A percentile compares a stretch with the other conserved stretches of the same genome.
These are phyloP conservation scores for Eutrema japonicum DNA, from an alignment of 345 rosid species.

Conservation along the genomic window DNA sequence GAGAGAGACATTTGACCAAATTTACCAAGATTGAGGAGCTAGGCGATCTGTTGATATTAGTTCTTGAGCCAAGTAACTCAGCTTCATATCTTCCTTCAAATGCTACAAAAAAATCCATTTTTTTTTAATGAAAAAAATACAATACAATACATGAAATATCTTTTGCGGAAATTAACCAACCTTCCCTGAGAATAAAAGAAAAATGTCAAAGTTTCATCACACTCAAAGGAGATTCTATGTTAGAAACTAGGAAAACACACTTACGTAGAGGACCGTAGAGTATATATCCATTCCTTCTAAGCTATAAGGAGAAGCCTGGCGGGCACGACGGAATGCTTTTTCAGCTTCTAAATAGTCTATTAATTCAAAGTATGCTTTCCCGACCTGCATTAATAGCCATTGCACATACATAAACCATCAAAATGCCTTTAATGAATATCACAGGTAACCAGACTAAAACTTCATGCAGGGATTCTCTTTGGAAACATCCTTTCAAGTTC, in stretches of 20 bases:
- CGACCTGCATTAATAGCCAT: constrained; percentile 63
- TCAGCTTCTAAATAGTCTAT: constrained; percentile 96
- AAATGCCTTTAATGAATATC: constrained; percentile 4
- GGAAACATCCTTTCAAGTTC: neutral
- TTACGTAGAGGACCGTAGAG: constrained; percentile 93
- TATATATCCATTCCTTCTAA: constrained; percentile 97
- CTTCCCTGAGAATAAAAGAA: constrained; percentile 5
- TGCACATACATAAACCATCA: constrained; percentile 1
- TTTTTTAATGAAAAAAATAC: neutral
- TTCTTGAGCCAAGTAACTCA: constrained; percentile 95
- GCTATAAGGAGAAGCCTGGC: constrained; percentile 77
- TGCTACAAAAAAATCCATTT: constrained; percentile 59
- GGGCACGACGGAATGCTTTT: constrained; percentile 80
- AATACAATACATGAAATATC: neutral
- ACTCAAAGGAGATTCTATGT: constrained; percentile 18
- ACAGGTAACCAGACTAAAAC: constrained; percentile 25
- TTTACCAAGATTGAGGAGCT: constrained; percentile 97
- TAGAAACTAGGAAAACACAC: constrained; percentile 41
- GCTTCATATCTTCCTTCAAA: constrained; percentile 97
- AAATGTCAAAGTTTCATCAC: constrained; percentile 22
- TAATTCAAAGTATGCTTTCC: constrained; percentile 84
- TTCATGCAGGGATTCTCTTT: neutral
- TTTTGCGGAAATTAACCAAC: constrained; percentile 1
- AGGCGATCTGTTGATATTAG: constrained; percentile 87
- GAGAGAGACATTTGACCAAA: constrained; percentile 3